phyloP scores from a whole-genome alignment of 2,329 filamentous ascomycete species.

The Ascochyta rabiei region DNA sequence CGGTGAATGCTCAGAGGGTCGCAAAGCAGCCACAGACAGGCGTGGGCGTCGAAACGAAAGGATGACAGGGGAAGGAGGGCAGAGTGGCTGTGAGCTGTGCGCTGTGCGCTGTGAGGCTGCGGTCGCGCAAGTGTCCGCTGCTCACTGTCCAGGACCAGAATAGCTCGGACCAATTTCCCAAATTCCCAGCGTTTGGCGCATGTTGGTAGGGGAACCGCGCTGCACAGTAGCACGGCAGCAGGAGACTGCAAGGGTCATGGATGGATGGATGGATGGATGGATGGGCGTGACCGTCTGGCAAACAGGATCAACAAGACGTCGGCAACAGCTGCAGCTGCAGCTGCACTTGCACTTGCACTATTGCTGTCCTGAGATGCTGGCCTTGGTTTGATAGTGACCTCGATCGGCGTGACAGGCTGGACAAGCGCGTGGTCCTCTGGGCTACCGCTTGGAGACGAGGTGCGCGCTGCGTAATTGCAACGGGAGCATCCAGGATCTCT shows the following conservation, averaged over 20 bases:
- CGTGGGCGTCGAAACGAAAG: background rate
- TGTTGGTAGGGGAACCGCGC: constrained; percentile 9
- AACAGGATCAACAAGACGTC: too few species aligned
- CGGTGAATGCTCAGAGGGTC: too few species aligned
- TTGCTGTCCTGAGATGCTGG: too few species aligned
- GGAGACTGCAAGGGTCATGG: background rate
- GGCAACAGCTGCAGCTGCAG: too few species aligned
- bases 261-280: too few species aligned
- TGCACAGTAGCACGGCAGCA: background rate
- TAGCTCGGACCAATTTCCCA: background rate
- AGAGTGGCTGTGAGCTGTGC: constrained; percentile 9
- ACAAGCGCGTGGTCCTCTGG: background rate
- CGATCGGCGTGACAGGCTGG: too few species aligned
- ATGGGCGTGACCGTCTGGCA: too few species aligned
- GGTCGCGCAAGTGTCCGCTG: background rate
- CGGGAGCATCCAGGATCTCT: constrained; percentile 4
- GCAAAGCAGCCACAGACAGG: constrained; percentile 8
- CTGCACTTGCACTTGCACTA: too few species aligned
- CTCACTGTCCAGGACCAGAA: background rate
- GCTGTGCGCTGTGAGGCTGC: background rate
- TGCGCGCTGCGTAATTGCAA: constrained; percentile 6
- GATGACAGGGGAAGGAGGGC: constrained; percentile 5
- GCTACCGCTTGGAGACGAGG: background rate
- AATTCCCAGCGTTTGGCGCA: constrained; percentile 10
- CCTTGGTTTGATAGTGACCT: too few species aligned